Base-by-base conservation (phyloP, 805 yeast species). In the Pichia cephalocereana region DNA sequence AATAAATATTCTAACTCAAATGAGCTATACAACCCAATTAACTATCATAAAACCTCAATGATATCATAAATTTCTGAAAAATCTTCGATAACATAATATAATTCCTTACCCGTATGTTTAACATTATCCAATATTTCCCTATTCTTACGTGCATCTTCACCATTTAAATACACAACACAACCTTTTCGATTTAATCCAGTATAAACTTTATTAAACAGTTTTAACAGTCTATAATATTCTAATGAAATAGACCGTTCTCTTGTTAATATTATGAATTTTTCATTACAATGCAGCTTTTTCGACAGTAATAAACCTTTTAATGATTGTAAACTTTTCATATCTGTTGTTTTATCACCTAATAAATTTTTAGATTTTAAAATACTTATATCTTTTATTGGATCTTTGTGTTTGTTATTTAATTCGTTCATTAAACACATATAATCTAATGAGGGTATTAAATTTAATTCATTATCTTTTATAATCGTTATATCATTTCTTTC, bases 211-310 rank as follows among this genome's bases (percentile, higher is more conserved):
- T 52, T 51, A 8, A 56, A 18, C 6, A 54, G 31, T 38, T 57
- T 61, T 23, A 60, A 36, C n/a, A 61, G 26, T 31, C 62, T 38
- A 23, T 53, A 56, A 45, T 59, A 60, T 30, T 60, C 64, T 30
- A 59, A 42, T 0, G 65, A 61, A 1, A 58, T 52, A 9, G 53
- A 53, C 40, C 52, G 48, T 34, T 60, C 62, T 31, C 42, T 53
- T 1, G 65, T 60, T 17, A 62, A 12, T 6, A 61, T 45, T 26
- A 62, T 43, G 23, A 56, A 54, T 30, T 46, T 52, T 19, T 54
- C 51, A 28, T 44, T 52, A 27, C 28, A 38, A 34, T 40, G 46
- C 10, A 44, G 14, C 7, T 48, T 45, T 1, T 48, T 41, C 8
- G 41, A 26, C 6, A 23, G n/a, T 38, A 55, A 38, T 8, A 46